These are phyloP conservation scores for Histomonas meleagridis DNA, from an alignment of 208 protist species.

Conservation along the genomic window DNA sequence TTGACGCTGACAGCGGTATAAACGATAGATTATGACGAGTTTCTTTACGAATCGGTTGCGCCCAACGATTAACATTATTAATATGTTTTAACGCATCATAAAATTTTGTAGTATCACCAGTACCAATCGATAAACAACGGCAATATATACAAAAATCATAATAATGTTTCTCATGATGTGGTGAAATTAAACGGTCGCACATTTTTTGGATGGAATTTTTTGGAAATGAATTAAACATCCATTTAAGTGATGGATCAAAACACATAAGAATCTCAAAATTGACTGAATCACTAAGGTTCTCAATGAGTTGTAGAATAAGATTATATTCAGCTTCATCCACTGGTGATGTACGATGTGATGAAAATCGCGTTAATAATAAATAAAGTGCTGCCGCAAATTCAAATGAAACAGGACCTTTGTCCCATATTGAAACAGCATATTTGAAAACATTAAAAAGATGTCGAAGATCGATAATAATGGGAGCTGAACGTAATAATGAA, in stretches of 20 bases:
- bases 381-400: not conserved
- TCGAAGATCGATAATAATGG: conserved; percentile 12
- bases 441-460: conserved; percentile 8
- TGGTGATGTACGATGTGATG: not conserved
- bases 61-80: not conserved
- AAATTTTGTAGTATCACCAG: not conserved
- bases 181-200: not conserved
- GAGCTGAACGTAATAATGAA: not conserved
- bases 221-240: conserved; percentile 13
- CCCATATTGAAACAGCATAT: not conserved
- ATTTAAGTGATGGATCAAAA: not conserved
- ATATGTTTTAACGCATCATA: not conserved
- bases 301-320: not conserved
- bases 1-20: not conserved
- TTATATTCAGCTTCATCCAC: not conserved
- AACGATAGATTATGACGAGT: not conserved
- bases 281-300: not conserved
- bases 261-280: conserved; percentile 31
- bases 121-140: not conserved
- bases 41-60: conserved; percentile 21
- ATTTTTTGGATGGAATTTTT: not conserved
- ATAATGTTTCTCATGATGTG: not conserved
- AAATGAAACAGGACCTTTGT: not conserved
- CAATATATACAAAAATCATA: conserved; percentile 5
- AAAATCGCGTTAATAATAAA: not conserved